Evolutionary conservation across 768 basidiomycete genomes (phyloP).

Genomic region (Leccinum variicolor): DNA sequence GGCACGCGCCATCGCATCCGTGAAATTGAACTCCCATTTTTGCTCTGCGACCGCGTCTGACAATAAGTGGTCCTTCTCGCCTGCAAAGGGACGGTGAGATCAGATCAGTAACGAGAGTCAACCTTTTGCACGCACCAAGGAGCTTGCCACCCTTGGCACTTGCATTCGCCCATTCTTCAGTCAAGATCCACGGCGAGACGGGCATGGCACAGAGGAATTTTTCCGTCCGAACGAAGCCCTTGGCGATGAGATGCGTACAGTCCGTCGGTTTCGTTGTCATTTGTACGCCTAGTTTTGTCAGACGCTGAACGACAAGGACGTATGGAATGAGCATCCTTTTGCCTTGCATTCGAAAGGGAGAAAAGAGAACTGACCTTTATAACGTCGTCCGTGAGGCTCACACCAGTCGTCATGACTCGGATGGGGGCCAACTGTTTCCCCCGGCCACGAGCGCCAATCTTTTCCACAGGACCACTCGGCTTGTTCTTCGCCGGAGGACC

Average conservation of each 20-base stretch:
- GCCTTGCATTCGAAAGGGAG: not conserved
- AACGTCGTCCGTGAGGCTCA: constrained; percentile 53
- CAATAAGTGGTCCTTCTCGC: constrained; percentile 58
- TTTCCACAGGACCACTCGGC: not conserved
- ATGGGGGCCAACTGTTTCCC: constrained; percentile 23
- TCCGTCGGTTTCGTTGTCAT: constrained; percentile 57
- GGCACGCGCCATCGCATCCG: constrained; percentile 57
- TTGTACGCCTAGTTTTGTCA: constrained; percentile 65
- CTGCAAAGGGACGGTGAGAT: constrained; percentile 35
- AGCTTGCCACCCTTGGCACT: constrained; percentile 55
- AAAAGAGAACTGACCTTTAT: constrained; percentile 45
- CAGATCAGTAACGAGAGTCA: not conserved
- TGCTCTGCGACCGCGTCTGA: constrained; percentile 59
- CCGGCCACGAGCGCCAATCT: constrained; percentile 8
- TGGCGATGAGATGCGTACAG: constrained; percentile 78
- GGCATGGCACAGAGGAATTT: constrained; percentile 83
- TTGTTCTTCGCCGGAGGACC: constrained; percentile 5
- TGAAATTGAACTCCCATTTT: constrained; percentile 64
- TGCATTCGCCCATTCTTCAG: constrained; percentile 62
- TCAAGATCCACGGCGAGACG: constrained; percentile 57
- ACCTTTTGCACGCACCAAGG: constrained; percentile 49
- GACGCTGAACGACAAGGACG: constrained; percentile 36
- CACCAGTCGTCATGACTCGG: constrained; percentile 66
- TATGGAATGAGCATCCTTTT: not conserved
- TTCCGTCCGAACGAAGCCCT: constrained; percentile 73